Evolutionary conservation across 23 red algal species (phyloP), one percentile per base, ranked within the genome.

Genomic region (Gracilaria gracilis): DNA sequence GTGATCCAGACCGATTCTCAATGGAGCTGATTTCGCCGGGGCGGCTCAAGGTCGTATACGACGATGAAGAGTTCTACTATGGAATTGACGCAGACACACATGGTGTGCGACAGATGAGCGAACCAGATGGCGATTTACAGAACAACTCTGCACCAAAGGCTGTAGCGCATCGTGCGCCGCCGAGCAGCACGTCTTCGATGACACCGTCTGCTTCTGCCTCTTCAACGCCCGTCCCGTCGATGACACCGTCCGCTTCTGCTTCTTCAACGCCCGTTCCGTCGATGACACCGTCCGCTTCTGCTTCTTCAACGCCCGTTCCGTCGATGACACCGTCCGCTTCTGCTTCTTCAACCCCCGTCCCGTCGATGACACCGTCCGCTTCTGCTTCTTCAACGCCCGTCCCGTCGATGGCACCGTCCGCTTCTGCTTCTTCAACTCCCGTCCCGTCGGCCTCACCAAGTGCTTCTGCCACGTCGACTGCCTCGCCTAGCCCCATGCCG

Each of bases 1-100:
- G 82, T 9, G 65, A 74, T 6, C 36, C 44, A 16, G 46, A 73
- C 8, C 31, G 37, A 4, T 70, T 86, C 42, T 44, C 82, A 4
- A 67, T 86, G 82, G 67, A 73, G 8, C 67, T 1, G 75, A 27
- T 44, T 27, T 67, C 40, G 9, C 34, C 53, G 38, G 48, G 29
- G 67, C 25, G 6, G 46, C 12, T 89, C 0, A 78, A 47, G 15
- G 62, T 89, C 28, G 21, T 61, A 15, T 89, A 80, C 40, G 47
- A 89, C 12, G 71, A 50, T 13, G 36, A 62, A 31, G 61, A 89
- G 39, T 79, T 24, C 25, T 79, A 61, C 54, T 89, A 74, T 44
- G 39, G 23, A 8, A 24, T 89, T 34, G 85, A 79, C 65, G 24
- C 28, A 57, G 61, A 78, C 57, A 51, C 67, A 16, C 49, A 76